phyloP scores from a whole-genome alignment of 768 basidiomycete genomes.

The Sarcodon aspratus region DNA sequence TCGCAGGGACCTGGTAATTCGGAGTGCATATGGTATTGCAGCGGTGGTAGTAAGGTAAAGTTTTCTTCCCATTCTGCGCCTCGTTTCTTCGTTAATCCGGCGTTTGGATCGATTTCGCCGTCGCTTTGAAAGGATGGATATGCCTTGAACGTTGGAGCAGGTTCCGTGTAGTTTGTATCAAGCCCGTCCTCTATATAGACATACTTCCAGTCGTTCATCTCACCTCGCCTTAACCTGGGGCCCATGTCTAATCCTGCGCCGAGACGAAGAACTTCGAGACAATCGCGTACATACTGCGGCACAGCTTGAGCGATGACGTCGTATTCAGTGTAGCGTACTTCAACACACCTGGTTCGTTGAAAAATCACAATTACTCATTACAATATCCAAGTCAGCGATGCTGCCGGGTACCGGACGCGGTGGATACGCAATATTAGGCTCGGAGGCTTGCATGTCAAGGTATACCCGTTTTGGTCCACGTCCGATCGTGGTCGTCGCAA shows the following conservation, averaged over 20 bases:
- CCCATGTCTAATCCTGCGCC: conserved; percentile 84
- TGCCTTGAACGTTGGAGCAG: conserved; percentile 16
- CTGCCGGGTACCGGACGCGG: conserved; percentile 79
- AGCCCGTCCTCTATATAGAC: conserved; percentile 62
- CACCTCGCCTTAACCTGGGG: conserved; percentile 60
- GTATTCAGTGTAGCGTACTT: neutral
- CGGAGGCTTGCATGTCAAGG: conserved; percentile 51
- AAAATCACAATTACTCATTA: conserved; percentile 93
- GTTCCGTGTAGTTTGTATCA: conserved; percentile 26
- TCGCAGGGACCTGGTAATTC: conserved; percentile 62
- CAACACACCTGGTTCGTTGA: conserved; percentile 53
- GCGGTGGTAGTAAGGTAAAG: conserved; percentile 36
- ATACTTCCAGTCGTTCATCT: conserved; percentile 79
- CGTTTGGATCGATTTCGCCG: conserved; percentile 32
- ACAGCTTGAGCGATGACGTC: conserved; percentile 7
- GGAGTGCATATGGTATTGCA: conserved; percentile 44
- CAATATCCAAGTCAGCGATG: conserved; percentile 78
- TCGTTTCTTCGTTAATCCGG: conserved; percentile 45
- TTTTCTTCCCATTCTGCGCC: conserved; percentile 52
- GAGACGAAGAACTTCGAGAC: conserved; percentile 86
- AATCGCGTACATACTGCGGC: conserved; percentile 88
- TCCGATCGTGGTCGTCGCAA: conserved; percentile 51
- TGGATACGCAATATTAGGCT: conserved; percentile 67
- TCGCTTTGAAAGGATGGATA: conserved; percentile 16
- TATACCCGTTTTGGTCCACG: conserved; percentile 73